These are phyloP conservation scores for Penicillium sp. DNA, from an alignment of 2,329 filamentous ascomycete genomes.

Conservation along the genomic window DNA sequence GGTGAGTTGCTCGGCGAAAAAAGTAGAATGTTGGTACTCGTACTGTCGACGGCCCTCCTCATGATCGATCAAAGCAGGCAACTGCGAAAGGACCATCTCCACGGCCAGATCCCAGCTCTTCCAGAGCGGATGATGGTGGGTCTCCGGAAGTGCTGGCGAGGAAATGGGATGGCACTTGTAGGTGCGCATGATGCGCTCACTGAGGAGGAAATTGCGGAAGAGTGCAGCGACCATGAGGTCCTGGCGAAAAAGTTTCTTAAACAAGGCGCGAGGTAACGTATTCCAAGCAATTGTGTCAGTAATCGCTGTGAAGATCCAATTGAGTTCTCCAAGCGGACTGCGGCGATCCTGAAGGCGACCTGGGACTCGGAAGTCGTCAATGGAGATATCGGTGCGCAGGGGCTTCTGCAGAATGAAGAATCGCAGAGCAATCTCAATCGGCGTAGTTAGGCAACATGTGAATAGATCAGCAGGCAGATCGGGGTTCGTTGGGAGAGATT, in stretches of 20 bases:
- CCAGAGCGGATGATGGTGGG: constrained; percentile 93
- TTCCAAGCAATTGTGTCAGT: constrained; percentile 99
- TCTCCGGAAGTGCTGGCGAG: constrained; percentile 87
- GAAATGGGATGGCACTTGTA: constrained; percentile 96
- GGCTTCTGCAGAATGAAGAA: constrained; percentile 97
- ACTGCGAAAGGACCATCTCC: constrained; percentile 87
- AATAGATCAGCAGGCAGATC: constrained; percentile 92
- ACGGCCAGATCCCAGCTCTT: constrained; percentile 97
- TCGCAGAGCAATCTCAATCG: constrained; percentile 94
- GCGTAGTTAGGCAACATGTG: constrained; percentile 92
- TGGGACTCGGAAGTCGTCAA: constrained; percentile 84
- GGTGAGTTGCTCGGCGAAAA: constrained; percentile 95
- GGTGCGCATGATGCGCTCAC: constrained; percentile 92
- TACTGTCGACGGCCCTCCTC: constrained; percentile 75
- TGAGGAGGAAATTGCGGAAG: constrained; percentile 93
- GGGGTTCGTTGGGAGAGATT: constrained; percentile 93
- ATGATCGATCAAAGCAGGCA: constrained; percentile 78
- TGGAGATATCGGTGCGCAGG: constrained; percentile 64
- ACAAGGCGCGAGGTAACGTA: constrained; percentile 81
- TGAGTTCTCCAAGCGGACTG: constrained; percentile 91
- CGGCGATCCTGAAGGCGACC: constrained; percentile 89
- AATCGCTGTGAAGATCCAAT: constrained; percentile 99
- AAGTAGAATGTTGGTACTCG: constrained; percentile 90
- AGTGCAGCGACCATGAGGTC: constrained; percentile 98
- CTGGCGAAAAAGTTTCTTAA: constrained; percentile 95